Percentiles rank a stretch among this genome's conserved stretches.
Evolutionary conservation across 495 filamentous ascomycete species (phyloP).

Genomic region (Hypoxylon crocopeplum): DNA sequence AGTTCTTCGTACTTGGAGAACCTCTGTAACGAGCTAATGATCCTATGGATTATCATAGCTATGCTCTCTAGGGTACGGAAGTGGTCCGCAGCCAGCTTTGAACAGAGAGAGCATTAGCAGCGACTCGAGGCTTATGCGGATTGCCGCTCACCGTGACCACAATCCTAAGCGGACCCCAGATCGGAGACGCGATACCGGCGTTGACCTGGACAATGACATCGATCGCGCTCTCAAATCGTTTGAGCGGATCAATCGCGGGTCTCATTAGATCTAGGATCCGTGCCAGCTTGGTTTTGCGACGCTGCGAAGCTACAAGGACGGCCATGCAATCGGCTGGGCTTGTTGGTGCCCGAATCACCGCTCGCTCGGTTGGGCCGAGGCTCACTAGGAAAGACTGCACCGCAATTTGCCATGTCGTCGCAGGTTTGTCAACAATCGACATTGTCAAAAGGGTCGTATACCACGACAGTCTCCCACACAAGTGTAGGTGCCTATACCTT

Average conservation of each 20-base stretch:
- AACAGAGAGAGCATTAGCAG: conserved; percentile 10
- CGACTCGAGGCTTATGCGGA: neutral
- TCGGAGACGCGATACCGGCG: conserved; percentile 29
- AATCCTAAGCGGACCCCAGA: conserved; percentile 29
- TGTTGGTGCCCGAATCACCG: conserved; percentile 15
- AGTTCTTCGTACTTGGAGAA: conserved; percentile 39
- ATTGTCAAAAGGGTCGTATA: neutral
- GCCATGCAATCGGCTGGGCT: conserved; percentile 26
- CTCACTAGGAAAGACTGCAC: conserved; percentile 24
- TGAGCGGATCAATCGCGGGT: conserved; percentile 25
- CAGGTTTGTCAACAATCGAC: neutral
- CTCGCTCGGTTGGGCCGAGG: conserved; percentile 16
- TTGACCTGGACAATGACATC: conserved; percentile 35
- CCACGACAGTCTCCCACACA: too few relatives aligned
- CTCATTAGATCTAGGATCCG: conserved; percentile 24
- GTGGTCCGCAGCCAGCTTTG: conserved; percentile 31
- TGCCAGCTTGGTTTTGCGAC: conserved; percentile 22
- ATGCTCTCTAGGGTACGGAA: conserved; percentile 38
- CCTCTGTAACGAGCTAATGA: conserved; percentile 37
- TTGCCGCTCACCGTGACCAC: conserved; percentile 24
- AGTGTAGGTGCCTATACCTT: too few relatives aligned
- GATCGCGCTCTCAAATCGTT: conserved; percentile 28
- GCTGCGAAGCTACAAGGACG: conserved; percentile 24
- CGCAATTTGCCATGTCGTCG: conserved; percentile 23
- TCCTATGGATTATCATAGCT: conserved; percentile 35